Percentiles rank a stretch among this genome's conserved stretches.
phyloP scores from a whole-genome alignment of 1,139 yeast species.

The Geotrichum reessii region DNA sequence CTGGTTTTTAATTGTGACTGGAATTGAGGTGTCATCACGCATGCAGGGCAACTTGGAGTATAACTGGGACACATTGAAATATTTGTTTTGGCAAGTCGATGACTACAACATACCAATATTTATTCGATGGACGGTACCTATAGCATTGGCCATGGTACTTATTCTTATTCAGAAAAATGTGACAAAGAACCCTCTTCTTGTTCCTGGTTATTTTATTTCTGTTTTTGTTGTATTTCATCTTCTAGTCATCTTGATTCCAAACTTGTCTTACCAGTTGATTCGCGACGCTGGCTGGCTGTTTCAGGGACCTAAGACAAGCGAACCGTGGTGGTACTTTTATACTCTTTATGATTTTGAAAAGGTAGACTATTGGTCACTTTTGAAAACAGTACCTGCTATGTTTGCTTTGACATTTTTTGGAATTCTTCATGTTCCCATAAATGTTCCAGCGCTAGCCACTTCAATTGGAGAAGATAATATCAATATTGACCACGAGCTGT shows the following conservation, averaged over 20 bases:
- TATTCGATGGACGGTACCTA: constrained; percentile 69
- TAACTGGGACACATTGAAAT: constrained; percentile 49
- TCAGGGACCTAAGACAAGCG: constrained; percentile 52
- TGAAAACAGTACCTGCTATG: constrained; percentile 82
- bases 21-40: constrained; percentile 81
- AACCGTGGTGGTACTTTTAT: constrained; percentile 89
- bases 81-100: constrained; percentile 38
- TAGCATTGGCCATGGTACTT: constrained; percentile 54
- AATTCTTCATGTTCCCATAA: constrained; percentile 90
- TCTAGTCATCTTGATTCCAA: constrained; percentile 58
- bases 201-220: constrained; percentile 72
- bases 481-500: constrained; percentile 86
- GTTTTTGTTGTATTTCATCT: constrained; percentile 68
- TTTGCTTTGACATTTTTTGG: constrained; percentile 93
- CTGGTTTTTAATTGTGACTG: constrained; percentile 82
- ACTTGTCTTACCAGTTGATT: constrained; percentile 54
- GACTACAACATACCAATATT: constrained; percentile 33
- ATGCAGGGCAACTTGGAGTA: constrained; percentile 68
- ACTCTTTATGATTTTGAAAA: constrained; percentile 58
- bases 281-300: constrained; percentile 83
- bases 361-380: constrained; percentile 71
- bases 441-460: constrained; percentile 94
- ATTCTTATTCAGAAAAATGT: constrained; percentile 54
- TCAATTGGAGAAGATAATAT: constrained; percentile 72
- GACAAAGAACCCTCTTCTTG: constrained; percentile 69